These are phyloP conservation scores for Ambrosia artemisiifolia DNA, from an alignment of 129 eudicot genomes.

Conservation along the genomic window DNA sequence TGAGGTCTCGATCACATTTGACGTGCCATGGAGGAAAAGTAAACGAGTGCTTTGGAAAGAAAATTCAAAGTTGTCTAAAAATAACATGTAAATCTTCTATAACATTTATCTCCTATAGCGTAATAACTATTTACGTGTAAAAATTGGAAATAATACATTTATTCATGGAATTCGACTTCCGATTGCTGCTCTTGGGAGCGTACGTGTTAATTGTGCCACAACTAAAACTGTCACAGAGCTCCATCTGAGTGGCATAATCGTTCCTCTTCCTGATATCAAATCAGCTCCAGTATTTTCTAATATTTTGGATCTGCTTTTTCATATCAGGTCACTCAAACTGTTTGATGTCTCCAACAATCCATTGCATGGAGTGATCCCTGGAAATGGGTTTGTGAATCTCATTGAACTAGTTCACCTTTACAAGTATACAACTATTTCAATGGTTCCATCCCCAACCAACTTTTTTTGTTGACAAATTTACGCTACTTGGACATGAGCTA, in stretches of 20 bases:
- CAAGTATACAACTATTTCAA: constrained; percentile 33
- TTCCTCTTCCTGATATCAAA: not conserved
- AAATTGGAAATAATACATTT: no score
- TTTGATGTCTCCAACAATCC: constrained; percentile 40
- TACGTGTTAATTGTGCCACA: constrained; percentile 27
- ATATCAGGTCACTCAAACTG: constrained; percentile 25
- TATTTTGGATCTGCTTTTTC: constrained; percentile 39
- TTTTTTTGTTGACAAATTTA: constrained; percentile 30
- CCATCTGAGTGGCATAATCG: constrained; percentile 14
- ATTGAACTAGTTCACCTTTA: constrained; percentile 43
- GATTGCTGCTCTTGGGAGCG: constrained; percentile 50
- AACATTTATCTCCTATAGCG: no score
- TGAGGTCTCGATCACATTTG: no score
- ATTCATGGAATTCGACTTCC: constrained; percentile 39
- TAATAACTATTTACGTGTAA: no score
- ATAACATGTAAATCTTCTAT: no score
- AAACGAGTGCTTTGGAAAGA: no score
- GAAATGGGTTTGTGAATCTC: constrained; percentile 42
- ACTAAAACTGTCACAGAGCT: constrained; percentile 29
- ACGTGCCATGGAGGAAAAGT: no score
- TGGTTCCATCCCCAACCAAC: constrained; percentile 34
- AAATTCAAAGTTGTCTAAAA: no score
- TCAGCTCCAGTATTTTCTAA: constrained; percentile 3
- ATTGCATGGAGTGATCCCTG: constrained; percentile 31
- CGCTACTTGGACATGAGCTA: constrained; percentile 39